Conservation (phyloP, 1,139 yeast species). For the Williopsis jadinii region DNA sequence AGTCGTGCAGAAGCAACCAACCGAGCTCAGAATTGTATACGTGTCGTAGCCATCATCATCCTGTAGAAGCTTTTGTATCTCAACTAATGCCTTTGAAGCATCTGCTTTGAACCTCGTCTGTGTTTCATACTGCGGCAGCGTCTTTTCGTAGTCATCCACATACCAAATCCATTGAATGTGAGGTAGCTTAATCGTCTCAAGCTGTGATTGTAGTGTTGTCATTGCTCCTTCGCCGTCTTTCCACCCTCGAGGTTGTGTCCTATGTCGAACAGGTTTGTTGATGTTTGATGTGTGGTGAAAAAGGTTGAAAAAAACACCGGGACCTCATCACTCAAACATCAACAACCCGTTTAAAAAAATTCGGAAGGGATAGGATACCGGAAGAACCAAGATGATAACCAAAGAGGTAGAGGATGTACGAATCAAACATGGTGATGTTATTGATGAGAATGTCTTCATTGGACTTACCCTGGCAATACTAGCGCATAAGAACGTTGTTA, state of each 20-base stretch:
- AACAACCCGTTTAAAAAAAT: too few relatives aligned
- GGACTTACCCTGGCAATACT: conserved; percentile 20
- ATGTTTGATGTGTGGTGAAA: too few relatives aligned
- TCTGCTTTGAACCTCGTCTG: conserved; percentile 11
- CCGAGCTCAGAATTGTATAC: not conserved
- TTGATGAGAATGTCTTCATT: conserved; percentile 12
- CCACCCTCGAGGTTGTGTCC: too few relatives aligned
- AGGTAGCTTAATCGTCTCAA: conserved; percentile 4
- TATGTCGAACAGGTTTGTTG: too few relatives aligned
- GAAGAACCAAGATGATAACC: not conserved
- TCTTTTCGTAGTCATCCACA: conserved; percentile 11
- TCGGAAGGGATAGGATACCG: too few relatives aligned
- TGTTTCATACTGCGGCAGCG: conserved; percentile 5
- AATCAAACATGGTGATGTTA: not conserved
- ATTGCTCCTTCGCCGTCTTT: too few relatives aligned
- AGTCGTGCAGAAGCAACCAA: conserved; percentile 4
- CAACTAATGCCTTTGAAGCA: conserved; percentile 1
- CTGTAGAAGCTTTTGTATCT: conserved; percentile 1
- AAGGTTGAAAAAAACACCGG: too few relatives aligned
- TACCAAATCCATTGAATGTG: conserved; percentile 17
- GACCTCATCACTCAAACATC: too few relatives aligned
- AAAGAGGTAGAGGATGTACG: not conserved
- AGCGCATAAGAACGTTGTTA: conserved; percentile 22
- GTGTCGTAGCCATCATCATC: not conserved
- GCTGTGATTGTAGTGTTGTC: not conserved